Evolutionary conservation across 1,284 basidiomycete species (phyloP).

Genomic region (Apiotrichum sp.): DNA sequence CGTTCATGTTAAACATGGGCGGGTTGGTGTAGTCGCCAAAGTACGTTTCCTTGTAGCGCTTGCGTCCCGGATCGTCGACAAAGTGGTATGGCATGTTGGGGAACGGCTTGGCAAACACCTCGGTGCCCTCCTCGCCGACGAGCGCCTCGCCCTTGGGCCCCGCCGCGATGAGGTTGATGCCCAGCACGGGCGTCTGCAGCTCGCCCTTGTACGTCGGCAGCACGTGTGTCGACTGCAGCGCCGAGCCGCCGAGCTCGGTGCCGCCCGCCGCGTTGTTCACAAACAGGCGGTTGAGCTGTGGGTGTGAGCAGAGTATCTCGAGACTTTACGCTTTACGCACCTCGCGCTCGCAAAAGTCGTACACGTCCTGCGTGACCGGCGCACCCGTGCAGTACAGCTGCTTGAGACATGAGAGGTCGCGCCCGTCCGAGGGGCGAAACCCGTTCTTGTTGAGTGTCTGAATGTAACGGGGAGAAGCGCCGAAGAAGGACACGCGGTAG

Average conservation of each 20-base stretch:
- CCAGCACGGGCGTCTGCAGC: slow-evolving; percentile 34
- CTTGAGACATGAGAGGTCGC: slow-evolving; percentile 24
- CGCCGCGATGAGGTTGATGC: slow-evolving; percentile 30
- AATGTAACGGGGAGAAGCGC: slow-evolving; percentile 32
- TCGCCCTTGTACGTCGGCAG: slow-evolving; percentile 35
- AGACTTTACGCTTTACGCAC: not conserved
- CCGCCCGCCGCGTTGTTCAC: slow-evolving; percentile 31
- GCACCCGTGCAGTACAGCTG: slow-evolving; percentile 36
- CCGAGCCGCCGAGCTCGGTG: slow-evolving; percentile 36
- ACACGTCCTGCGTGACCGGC: slow-evolving; percentile 31
- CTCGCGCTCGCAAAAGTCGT: slow-evolving; percentile 17
- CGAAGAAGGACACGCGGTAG: slow-evolving; percentile 30
- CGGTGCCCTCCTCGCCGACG: slow-evolving; percentile 27
- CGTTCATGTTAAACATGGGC: slow-evolving; percentile 24
- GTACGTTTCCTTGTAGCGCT: slow-evolving; percentile 40
- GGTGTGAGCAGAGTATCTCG: not conserved
- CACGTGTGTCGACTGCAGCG: slow-evolving; percentile 26
- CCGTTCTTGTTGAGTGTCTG: slow-evolving; percentile 18
- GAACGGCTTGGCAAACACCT: slow-evolving; percentile 37
- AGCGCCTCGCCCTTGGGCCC: slow-evolving; percentile 10
- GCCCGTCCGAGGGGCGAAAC: slow-evolving; percentile 13
- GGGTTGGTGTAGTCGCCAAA: slow-evolving; percentile 28
- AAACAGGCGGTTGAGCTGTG: slow-evolving; percentile 22
- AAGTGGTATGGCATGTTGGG: slow-evolving; percentile 37
- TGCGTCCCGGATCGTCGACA: slow-evolving; percentile 26